Conservation (phyloP, 345 rosid genomes). For the Brassica rapa region DNA sequence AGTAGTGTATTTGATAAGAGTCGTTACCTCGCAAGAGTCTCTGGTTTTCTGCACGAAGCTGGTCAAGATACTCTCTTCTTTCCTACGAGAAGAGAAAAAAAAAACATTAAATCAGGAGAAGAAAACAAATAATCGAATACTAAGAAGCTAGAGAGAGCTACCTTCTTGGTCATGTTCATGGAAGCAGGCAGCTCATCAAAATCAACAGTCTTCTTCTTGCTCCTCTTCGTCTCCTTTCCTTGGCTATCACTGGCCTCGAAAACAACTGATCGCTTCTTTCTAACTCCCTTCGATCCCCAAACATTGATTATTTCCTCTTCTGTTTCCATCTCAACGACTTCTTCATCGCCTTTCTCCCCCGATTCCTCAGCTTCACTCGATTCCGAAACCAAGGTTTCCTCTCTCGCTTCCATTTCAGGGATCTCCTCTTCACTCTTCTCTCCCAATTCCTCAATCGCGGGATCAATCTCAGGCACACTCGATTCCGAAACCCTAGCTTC, state of each 20-base stretch:
- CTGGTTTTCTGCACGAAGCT: constrained; percentile 81
- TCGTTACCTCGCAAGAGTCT: constrained; percentile 74
- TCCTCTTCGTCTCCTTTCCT: constrained; percentile 36
- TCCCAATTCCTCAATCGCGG: background rate
- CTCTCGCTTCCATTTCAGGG: background rate
- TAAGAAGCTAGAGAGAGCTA: constrained; percentile 1
- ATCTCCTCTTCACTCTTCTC: background rate
- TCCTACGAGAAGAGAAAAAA: constrained; percentile 46
- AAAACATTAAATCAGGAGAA: constrained; percentile 2
- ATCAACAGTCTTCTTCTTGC: constrained; percentile 38
- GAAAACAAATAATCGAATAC: background rate
- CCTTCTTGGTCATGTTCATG: constrained; percentile 61
- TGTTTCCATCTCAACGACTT: constrained; percentile 2
- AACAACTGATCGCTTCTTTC: constrained; percentile 29
- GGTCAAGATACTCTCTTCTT: constrained; percentile 60
- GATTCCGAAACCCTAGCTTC: constrained; percentile 12
- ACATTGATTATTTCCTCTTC: constrained; percentile 9
- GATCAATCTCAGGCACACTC: background rate
- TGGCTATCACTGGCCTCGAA: constrained; percentile 23
- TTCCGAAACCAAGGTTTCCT: background rate
- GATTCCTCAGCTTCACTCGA: background rate
- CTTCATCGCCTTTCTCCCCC: constrained; percentile 4
- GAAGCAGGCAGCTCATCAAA: constrained; percentile 47
- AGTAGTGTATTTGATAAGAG: background rate
- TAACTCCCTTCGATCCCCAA: constrained; percentile 22